phyloP scores from a whole-genome alignment of 208 protist genomes.

The Angomonas deanei region DNA sequence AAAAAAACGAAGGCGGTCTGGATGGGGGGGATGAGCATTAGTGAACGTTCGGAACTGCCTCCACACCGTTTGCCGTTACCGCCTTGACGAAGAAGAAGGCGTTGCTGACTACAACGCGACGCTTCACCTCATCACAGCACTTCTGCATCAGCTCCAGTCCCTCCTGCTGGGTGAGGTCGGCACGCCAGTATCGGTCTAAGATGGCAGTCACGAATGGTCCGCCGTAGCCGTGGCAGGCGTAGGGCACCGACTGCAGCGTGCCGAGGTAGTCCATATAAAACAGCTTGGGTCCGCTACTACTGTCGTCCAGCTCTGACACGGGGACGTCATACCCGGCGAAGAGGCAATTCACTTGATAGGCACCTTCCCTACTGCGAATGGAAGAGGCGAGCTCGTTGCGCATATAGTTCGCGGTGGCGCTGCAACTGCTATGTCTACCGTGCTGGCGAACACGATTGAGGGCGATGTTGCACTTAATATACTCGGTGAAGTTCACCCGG shows the following conservation, averaged over 20 bases:
- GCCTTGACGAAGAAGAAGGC: constrained; percentile 90
- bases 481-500: constrained; percentile 90
- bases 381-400: constrained; percentile 75
- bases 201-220: constrained; percentile 85
- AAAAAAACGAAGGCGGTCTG: background rate
- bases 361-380: constrained; percentile 79
- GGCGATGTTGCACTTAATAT: constrained; percentile 90
- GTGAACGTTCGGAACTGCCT: constrained; percentile 49
- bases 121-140: constrained; percentile 92
- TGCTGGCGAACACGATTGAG: constrained; percentile 85
- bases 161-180: constrained; percentile 88
- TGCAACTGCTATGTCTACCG: constrained; percentile 69
- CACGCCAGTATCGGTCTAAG: constrained; percentile 89
- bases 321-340: constrained; percentile 89
- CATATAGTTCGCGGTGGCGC: constrained; percentile 85
- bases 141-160: constrained; percentile 89
- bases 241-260: constrained; percentile 87
- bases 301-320: constrained; percentile 62
- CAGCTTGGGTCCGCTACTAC: constrained; percentile 51
- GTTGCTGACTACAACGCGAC: constrained; percentile 86
- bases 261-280: constrained; percentile 96
- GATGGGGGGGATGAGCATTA: constrained; percentile 14
- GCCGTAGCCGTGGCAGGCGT: constrained; percentile 93
- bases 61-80: constrained; percentile 85
- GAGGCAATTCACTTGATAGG: constrained; percentile 88